Conservation (phyloP, 2,329 filamentous ascomycete species). For the Neopestalotiopsis clavispora region DNA sequence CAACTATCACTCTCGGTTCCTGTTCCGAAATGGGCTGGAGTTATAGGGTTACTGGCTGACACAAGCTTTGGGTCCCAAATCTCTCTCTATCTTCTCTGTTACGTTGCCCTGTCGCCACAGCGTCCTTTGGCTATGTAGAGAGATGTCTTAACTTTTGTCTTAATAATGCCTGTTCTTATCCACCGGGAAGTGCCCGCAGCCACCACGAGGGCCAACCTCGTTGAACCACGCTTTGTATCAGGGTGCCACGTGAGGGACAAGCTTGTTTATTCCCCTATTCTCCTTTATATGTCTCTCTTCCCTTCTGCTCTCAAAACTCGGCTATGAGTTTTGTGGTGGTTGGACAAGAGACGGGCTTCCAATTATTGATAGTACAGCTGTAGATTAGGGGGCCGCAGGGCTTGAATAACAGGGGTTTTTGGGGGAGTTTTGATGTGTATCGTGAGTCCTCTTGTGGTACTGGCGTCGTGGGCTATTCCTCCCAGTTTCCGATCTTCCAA, state of each 20-base stretch:
- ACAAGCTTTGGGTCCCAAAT: not conserved
- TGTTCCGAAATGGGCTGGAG: not conserved
- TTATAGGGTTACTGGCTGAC: not conserved
- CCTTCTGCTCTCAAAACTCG: not conserved
- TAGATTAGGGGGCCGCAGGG: slow-evolving; percentile 5
- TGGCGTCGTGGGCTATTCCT: not conserved
- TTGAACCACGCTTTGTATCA: slow-evolving; percentile 4
- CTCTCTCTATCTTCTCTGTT: not conserved
- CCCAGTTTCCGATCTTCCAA: not conserved
- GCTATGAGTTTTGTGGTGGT: not conserved
- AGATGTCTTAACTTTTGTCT: slow-evolving; percentile 32
- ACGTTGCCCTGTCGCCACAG: not conserved
- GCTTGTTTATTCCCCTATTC: slow-evolving; percentile 13
- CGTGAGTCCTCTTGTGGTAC: not conserved
- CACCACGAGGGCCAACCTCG: slow-evolving; percentile 20
- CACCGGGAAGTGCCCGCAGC: slow-evolving; percentile 15
- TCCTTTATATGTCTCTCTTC: slow-evolving; percentile 1
- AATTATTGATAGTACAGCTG: slow-evolving; percentile 16
- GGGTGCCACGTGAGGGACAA: slow-evolving; percentile 27
- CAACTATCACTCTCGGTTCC: not conserved
- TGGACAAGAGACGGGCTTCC: slow-evolving; percentile 22
- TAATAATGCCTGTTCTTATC: slow-evolving; percentile 16
- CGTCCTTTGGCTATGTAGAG: not conserved
- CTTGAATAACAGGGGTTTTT: slow-evolving; percentile 2
- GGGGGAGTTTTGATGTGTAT: not conserved